A percentile compares a stretch with the other conserved stretches of the same genome.
These are phyloP conservation scores for Globisporangium polare DNA, from an alignment of 352 stramenopile species.

Conservation along the genomic window DNA sequence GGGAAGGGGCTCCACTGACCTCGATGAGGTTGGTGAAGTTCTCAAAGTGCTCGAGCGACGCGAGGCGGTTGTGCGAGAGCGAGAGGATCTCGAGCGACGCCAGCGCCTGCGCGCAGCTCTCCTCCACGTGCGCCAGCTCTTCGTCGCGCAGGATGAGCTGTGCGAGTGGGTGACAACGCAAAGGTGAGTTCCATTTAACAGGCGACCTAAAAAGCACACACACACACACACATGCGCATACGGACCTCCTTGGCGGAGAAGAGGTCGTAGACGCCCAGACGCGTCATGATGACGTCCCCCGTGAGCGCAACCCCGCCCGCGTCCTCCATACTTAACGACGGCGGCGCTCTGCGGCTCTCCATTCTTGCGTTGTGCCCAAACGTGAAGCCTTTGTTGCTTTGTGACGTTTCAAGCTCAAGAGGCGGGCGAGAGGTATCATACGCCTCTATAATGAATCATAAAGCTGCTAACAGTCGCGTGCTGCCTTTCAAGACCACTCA, in stretches of 20 bases:
- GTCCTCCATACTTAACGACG: background rate
- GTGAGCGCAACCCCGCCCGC: conserved; percentile 20
- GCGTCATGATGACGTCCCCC: conserved; percentile 51
- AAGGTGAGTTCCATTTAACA: too few species aligned
- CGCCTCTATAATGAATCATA: background rate
- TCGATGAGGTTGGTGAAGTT: conserved; percentile 72
- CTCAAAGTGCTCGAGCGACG: conserved; percentile 58
- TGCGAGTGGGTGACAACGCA: background rate
- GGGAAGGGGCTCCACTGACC: too few species aligned
- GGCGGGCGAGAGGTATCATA: background rate
- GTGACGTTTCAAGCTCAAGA: conserved; percentile 35
- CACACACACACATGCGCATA: background rate
- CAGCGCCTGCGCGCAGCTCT: conserved; percentile 52
- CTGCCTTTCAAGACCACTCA: too few species aligned
- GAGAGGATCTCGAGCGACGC: conserved; percentile 73
- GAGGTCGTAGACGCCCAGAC: conserved; percentile 58
- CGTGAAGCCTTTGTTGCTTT: background rate
- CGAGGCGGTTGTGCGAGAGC: conserved; percentile 72
- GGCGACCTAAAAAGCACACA: too few species aligned
- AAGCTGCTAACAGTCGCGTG: background rate
- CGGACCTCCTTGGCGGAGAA: conserved; percentile 57
- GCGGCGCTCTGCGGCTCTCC: background rate
- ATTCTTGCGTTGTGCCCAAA: background rate
- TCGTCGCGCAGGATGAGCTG: conserved; percentile 78
- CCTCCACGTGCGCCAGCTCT: conserved; percentile 38